These are phyloP conservation scores for Calocybe gangraenosa DNA, from an alignment of 768 basidiomycete genomes.

Conservation along the genomic window DNA sequence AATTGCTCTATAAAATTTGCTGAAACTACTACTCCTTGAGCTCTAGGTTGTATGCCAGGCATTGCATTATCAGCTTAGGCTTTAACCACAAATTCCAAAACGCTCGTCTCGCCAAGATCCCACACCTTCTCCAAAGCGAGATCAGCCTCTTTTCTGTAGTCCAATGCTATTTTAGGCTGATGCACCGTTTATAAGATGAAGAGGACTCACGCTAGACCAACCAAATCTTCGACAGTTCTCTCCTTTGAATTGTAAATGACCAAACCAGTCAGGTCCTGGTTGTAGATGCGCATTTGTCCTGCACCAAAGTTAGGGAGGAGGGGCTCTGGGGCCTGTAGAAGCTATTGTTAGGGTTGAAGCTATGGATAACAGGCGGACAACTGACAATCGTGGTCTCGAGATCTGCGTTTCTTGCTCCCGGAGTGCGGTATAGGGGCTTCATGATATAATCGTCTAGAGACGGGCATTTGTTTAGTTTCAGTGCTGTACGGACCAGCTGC, in stretches of 20 bases:
- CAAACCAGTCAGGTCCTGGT: slow-evolving; percentile 44
- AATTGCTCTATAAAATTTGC: too few species aligned
- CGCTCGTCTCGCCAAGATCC: slow-evolving; percentile 8
- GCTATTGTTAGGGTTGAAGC: background rate
- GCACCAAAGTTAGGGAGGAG: slow-evolving; percentile 43
- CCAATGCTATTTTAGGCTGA: background rate
- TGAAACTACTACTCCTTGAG: too few species aligned
- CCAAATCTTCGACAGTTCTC: slow-evolving; percentile 35
- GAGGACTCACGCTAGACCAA: slow-evolving; percentile 11
- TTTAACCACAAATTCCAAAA: slow-evolving; percentile 4
- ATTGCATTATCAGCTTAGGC: background rate
- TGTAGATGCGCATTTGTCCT: slow-evolving; percentile 34
- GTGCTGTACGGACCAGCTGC: background rate
- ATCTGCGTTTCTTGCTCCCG: background rate
- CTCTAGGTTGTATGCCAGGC: too few species aligned
- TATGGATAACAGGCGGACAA: background rate
- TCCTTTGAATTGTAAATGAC: slow-evolving; percentile 37
- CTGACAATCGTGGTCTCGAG: too few species aligned
- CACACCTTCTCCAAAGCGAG: slow-evolving; percentile 7
- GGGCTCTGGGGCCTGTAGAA: slow-evolving; percentile 34
- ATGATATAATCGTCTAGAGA: slow-evolving; percentile 8
- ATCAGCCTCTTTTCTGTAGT: background rate
- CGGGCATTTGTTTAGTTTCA: background rate
- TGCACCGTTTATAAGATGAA: background rate
- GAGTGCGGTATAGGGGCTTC: background rate